Conservation (phyloP, 768 basidiomycete genomes). For the Hortiboletus campestris region DNA sequence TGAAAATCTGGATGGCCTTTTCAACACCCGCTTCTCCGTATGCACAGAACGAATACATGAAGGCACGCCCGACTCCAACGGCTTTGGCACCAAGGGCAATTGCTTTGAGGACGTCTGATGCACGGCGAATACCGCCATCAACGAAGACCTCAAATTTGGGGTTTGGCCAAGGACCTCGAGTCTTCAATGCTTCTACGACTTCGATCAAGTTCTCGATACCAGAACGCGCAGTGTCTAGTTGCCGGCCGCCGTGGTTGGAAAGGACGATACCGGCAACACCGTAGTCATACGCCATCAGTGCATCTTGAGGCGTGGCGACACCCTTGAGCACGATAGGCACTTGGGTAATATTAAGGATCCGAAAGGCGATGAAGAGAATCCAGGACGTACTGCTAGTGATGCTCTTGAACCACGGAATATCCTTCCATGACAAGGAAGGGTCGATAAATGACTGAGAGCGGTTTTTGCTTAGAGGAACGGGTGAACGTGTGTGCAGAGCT, state of each 20-base stretch:
- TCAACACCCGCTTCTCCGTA: slow-evolving; percentile 89
- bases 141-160: slow-evolving; percentile 79
- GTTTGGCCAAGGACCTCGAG: slow-evolving; percentile 72
- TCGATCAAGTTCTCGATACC: slow-evolving; percentile 83
- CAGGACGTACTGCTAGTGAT: slow-evolving; percentile 56
- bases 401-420: slow-evolving; percentile 62
- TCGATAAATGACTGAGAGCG: slow-evolving; percentile 79
- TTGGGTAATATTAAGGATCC: slow-evolving; percentile 22
- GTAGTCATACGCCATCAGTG: slow-evolving; percentile 73
- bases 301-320: slow-evolving; percentile 80
- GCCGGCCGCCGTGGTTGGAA: slow-evolving; percentile 77
- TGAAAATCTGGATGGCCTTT: slow-evolving; percentile 72
- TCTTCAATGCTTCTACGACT: slow-evolving; percentile 66
- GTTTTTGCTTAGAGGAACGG: slow-evolving; percentile 19
- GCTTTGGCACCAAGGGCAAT: slow-evolving; percentile 78
- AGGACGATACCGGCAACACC: slow-evolving; percentile 71
- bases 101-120: slow-evolving; percentile 84
- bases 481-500: slow-evolving; percentile 33
- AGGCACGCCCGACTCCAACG: slow-evolving; percentile 80
- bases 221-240: slow-evolving; percentile 75
- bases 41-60: slow-evolving; percentile 80
- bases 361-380: slow-evolving; percentile 18
- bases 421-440: slow-evolving; percentile 75
- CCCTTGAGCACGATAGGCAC: slow-evolving; percentile 89
- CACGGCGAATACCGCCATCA: slow-evolving; percentile 90